phyloP scores from a whole-genome alignment of 2,329 filamentous ascomycete genomes.

The Aspergillus candidus region DNA sequence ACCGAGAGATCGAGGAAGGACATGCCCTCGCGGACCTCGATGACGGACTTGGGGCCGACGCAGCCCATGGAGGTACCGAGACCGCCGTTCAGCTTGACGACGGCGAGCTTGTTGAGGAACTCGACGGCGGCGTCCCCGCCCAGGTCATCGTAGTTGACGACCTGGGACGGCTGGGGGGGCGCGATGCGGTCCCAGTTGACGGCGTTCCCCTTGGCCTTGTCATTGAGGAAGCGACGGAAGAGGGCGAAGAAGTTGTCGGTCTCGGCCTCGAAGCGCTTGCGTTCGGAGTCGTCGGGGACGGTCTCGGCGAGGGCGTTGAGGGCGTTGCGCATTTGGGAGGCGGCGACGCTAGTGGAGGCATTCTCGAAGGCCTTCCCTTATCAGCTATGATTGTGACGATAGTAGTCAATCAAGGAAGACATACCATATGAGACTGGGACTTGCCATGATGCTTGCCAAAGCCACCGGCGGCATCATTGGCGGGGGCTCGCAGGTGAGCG shows the following conservation, averaged over 20 bases:
- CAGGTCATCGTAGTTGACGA: conserved; percentile 89
- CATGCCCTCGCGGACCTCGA: conserved; percentile 99
- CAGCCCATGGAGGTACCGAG: conserved; percentile 99
- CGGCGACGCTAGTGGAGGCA: conserved; percentile 95
- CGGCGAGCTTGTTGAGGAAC: conserved; percentile 94
- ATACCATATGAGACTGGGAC: conserved; percentile 50
- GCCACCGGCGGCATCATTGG: conserved; percentile 37
- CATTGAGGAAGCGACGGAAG: conserved; percentile 96
- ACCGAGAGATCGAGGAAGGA: conserved; percentile 98
- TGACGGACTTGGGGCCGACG: conserved; percentile 98
- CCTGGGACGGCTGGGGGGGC: conserved; percentile 86
- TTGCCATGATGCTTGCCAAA: conserved; percentile 50
- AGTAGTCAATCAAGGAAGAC: background rate
- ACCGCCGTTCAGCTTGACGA: conserved; percentile 98
- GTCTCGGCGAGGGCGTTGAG: conserved; percentile 88
- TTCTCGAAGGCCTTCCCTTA: conserved; percentile 85
- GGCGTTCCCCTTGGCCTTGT: conserved; percentile 96
- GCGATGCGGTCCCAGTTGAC: conserved; percentile 97
- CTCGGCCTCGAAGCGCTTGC: conserved; percentile 90
- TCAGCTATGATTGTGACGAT: background rate
- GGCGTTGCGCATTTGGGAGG: conserved; percentile 97
- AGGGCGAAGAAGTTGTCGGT: conserved; percentile 99
- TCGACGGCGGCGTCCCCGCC: conserved; percentile 83
- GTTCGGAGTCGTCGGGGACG: conserved; percentile 68
- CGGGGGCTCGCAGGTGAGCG: conserved; percentile 66